Conservation (phyloP, 192 early-diverging fungal species). For the Mortierella claussenii region DNA sequence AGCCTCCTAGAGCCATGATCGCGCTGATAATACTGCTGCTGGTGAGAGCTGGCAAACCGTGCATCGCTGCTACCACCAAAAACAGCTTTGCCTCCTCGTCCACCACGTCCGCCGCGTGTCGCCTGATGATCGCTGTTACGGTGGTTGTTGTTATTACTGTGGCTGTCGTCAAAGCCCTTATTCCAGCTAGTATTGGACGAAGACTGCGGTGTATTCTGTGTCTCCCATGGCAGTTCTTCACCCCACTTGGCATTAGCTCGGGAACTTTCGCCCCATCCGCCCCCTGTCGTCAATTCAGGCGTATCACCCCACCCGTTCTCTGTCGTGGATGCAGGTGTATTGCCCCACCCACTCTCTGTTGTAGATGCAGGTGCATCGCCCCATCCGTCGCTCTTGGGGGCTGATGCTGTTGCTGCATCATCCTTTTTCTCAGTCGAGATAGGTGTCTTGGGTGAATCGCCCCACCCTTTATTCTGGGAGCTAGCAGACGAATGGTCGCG, state of each 20-base stretch:
- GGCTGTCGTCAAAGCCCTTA: not conserved
- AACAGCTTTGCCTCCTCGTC: not conserved
- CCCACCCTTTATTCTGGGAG: no score
- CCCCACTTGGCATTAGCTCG: conserved; percentile 1
- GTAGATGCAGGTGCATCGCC: not conserved
- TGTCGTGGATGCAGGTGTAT: not conserved
- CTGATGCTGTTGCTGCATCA: no score
- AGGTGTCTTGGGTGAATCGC: no score
- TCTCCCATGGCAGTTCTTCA: conserved; percentile 18
- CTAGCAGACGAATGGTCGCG: no score
- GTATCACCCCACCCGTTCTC: conserved; percentile 1
- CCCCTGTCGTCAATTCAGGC: not conserved
- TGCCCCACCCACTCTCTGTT: not conserved
- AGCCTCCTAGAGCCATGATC: conserved; percentile 3
- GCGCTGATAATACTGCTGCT: no score
- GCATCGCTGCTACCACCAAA: not conserved
- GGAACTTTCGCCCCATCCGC: conserved; percentile 4
- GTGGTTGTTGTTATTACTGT: not conserved
- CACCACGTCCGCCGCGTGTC: conserved; percentile 1
- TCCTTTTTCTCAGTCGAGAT: no score
- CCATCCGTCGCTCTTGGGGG: conserved; percentile 14
- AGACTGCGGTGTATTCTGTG: not conserved
- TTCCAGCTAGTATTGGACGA: not conserved
- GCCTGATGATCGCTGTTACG: no score
- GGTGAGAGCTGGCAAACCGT: not conserved